These are phyloP conservation scores for Gaeumannomyces tritici DNA, from an alignment of 2,329 filamentous ascomycete species.

Conservation along the genomic window DNA sequence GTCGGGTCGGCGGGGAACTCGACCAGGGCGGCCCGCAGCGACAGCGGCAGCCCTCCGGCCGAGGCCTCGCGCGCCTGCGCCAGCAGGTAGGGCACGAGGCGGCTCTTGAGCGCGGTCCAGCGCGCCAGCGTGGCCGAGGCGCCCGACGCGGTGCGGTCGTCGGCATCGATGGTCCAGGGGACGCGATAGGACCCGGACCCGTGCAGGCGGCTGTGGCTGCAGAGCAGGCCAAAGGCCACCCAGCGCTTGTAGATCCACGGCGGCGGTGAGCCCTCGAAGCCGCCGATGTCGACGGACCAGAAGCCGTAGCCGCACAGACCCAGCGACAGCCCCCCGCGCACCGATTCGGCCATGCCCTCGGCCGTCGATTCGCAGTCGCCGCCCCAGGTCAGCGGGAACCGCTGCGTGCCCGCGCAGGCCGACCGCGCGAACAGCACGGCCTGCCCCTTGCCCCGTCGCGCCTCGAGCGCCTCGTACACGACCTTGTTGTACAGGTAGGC, in stretches of 20 bases:
- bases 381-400: constrained; percentile 63
- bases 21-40: constrained; percentile 55
- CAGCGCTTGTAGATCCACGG: constrained; percentile 68
- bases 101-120: constrained; percentile 39
- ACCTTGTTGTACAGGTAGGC: constrained; percentile 63
- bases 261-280: constrained; percentile 56
- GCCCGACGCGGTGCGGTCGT: constrained; percentile 44
- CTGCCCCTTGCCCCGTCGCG: constrained; percentile 38
- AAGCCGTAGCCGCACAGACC: constrained; percentile 19
- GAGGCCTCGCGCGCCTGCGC: constrained; percentile 25
- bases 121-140: constrained; percentile 39
- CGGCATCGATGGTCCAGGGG: constrained; percentile 63
- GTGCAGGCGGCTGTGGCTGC: constrained; percentile 61
- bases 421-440: constrained; percentile 58
- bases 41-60: constrained; percentile 17
- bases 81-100: constrained; percentile 43
- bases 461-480: constrained; percentile 56
- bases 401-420: constrained; percentile 58
- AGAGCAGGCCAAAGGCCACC: constrained; percentile 67
- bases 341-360: constrained; percentile 60
- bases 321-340: constrained; percentile 18
- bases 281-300: constrained; percentile 21
- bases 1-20: constrained; percentile 66
- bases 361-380: constrained; percentile 68
- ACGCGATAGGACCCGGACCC: constrained; percentile 63